phyloP scores from a whole-genome alignment of 192 early-diverging fungal genomes.

The Chytriomyces hyalinus region DNA sequence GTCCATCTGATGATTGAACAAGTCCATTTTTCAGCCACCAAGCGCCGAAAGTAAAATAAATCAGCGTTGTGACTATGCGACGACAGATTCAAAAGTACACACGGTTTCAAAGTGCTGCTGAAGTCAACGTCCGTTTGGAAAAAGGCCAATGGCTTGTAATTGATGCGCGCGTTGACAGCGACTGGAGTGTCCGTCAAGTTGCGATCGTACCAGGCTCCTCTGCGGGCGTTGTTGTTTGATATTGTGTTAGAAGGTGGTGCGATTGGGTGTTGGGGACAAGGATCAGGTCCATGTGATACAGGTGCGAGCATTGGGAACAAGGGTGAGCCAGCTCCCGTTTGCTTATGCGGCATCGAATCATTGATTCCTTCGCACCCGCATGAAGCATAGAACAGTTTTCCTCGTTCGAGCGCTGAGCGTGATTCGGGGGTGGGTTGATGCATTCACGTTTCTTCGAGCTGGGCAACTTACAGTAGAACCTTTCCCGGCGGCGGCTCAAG shows the following conservation, averaged over 20 bases:
- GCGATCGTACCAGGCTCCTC: constrained; percentile 35
- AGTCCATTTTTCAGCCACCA: background rate
- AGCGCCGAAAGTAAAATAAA: background rate
- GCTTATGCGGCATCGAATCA: background rate
- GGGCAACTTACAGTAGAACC: constrained; percentile 11
- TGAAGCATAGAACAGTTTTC: background rate
- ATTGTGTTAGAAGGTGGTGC: background rate
- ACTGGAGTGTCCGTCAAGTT: constrained; percentile 20
- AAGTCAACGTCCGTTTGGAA: constrained; percentile 37
- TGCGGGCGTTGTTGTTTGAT: background rate
- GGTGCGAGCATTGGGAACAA: background rate
- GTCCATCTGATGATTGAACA: constrained; percentile 17
- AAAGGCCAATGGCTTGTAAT: constrained; percentile 32
- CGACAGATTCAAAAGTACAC: background rate
- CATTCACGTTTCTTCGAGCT: background rate
- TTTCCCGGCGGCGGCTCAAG: constrained; percentile 22
- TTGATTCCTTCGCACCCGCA: background rate
- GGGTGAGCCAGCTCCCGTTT: background rate
- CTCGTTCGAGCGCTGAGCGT: background rate
- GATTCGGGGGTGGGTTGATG: background rate
- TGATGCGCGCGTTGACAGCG: constrained; percentile 16
- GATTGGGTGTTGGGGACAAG: background rate
- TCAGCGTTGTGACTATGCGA: background rate
- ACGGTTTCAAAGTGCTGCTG: constrained; percentile 32
- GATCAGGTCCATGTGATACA: background rate